Evolutionary conservation across 208 protist species (phyloP).

Genomic region (Porcisia hertigi): DNA sequence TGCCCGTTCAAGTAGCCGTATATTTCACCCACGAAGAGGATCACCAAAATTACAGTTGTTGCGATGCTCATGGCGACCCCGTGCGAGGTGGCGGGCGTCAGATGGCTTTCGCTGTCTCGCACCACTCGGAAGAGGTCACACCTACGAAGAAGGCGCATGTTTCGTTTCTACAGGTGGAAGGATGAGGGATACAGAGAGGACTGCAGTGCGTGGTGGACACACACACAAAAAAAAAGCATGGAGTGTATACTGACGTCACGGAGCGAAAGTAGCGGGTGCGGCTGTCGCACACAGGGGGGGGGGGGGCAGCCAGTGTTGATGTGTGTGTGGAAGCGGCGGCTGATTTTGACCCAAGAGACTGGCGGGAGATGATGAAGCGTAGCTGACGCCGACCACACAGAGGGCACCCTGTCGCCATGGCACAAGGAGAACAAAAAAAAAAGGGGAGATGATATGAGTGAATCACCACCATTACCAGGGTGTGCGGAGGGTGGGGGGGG

Average conservation of each 20-base stretch:
- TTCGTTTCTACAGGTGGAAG: neutral
- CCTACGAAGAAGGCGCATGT: constrained; percentile 24
- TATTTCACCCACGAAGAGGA: constrained; percentile 27
- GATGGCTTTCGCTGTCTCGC: constrained; percentile 42
- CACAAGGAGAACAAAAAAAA: neutral
- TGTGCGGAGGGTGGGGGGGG: too few relatives aligned
- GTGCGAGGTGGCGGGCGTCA: constrained; percentile 29
- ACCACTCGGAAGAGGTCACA: constrained; percentile 46
- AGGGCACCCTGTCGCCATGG: neutral
- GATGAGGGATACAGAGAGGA: too few relatives aligned
- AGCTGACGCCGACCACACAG: too few relatives aligned
- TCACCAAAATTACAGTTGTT: constrained; percentile 19
- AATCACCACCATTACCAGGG: neutral
- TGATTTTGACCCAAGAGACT: neutral
- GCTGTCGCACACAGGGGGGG: neutral
- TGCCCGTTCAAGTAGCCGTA: constrained; percentile 34
- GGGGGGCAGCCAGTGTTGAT: neutral
- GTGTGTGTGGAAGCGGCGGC: neutral
- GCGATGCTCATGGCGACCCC: constrained; percentile 26
- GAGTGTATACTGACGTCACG: neutral
- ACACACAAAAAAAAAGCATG: neutral
- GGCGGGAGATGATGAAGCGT: neutral
- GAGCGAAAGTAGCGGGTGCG: neutral
- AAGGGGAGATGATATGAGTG: neutral
- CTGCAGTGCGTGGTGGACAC: neutral